Evolutionary conservation across 2,329 filamentous ascomycete genomes (phyloP).

Genomic region (Arachnomyces sp.): DNA sequence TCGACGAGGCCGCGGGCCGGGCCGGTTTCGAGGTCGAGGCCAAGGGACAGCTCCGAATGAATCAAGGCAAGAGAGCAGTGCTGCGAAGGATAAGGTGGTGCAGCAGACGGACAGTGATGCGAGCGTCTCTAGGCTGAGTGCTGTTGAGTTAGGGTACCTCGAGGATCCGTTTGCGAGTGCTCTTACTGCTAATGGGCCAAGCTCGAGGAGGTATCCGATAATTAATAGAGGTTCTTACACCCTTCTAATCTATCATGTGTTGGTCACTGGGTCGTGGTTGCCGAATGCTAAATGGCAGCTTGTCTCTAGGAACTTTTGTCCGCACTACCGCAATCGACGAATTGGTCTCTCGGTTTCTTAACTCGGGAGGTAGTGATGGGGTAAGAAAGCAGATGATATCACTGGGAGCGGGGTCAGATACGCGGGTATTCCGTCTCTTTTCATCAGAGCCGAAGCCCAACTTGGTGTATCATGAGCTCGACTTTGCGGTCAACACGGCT

Average conservation of each 20-base stretch:
- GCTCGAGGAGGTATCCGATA: constrained; percentile 67
- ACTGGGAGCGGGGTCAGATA: constrained; percentile 88
- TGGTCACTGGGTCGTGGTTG: constrained; percentile 18
- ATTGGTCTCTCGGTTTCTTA: constrained; percentile 65
- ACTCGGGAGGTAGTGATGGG: constrained; percentile 19
- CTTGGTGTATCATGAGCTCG: constrained; percentile 81
- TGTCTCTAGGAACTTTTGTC: constrained; percentile 70
- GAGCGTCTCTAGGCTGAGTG: constrained; percentile 77
- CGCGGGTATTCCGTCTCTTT: constrained; percentile 70
- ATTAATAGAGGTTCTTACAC: constrained; percentile 70
- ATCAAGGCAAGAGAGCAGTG: constrained; percentile 18
- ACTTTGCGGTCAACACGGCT: constrained; percentile 68
- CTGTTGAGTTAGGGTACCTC: constrained; percentile 76
- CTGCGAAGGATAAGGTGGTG: constrained; percentile 61
- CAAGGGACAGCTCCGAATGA: constrained; percentile 12
- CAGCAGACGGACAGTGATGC: constrained; percentile 90
- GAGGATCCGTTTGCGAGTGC: constrained; percentile 67
- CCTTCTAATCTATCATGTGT: constrained; percentile 1
- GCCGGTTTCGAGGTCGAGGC: constrained; percentile 41
- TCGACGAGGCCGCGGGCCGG: constrained; percentile 37
- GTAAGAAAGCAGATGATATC: constrained; percentile 71
- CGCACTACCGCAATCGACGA: constrained; percentile 75
- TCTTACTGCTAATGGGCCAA: constrained; percentile 49
- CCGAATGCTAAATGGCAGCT: constrained; percentile 4
- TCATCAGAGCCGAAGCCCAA: constrained; percentile 33